Evolutionary conservation across 176 grass and related monocot species (phyloP), one percentile per base, ranked within the genome.

Genomic region (Raddia distichophylla): DNA sequence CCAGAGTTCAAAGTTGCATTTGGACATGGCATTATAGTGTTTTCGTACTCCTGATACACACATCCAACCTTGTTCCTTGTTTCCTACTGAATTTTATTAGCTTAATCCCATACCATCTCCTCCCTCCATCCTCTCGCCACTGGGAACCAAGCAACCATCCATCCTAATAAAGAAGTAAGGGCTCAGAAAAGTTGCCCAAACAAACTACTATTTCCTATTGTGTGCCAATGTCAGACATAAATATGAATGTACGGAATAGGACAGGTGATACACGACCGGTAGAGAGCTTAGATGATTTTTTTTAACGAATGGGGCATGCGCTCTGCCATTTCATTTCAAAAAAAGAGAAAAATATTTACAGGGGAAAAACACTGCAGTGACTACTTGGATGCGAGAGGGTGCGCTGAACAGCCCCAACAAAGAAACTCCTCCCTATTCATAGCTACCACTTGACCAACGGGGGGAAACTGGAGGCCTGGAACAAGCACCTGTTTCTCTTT

Each of bases 1-100:
- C 67, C 50, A 70, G 48, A 16, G 67, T 49, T 70, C 19, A 14
- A 70, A 49, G n/a, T 67, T 67, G 64, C n/a, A 56, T 17, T 7
- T 18, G 16, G 16, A 56, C 5, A 16, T 57, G 55, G 55, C 55
- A 57, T 15, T 57, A 57, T 19, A 18, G n/a, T 17, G 2, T 57
- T 57, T 2, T 57, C 55, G n/a, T 57, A 57, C 8, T 57, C 54
- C 7, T 57, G 6, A 18, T n/a, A 6, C 6, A 0, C 40, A 45
- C 17, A 11, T 15, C 45, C 12, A 70, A 32, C 27, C 19, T 12
- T 32, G 11, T 22, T 71, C 45, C 16, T 57, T 57, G 27, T 32
- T 50, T 18, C 40, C 68, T 50, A 20, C 32, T 71, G 46, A 51
- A 6, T 69, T 19, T 69, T 69, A 42, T 69, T 69, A 47, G 66